Evolutionary conservation across 352 stramenopile species (phyloP).

Genomic region (Phytopythium aichiense): DNA sequence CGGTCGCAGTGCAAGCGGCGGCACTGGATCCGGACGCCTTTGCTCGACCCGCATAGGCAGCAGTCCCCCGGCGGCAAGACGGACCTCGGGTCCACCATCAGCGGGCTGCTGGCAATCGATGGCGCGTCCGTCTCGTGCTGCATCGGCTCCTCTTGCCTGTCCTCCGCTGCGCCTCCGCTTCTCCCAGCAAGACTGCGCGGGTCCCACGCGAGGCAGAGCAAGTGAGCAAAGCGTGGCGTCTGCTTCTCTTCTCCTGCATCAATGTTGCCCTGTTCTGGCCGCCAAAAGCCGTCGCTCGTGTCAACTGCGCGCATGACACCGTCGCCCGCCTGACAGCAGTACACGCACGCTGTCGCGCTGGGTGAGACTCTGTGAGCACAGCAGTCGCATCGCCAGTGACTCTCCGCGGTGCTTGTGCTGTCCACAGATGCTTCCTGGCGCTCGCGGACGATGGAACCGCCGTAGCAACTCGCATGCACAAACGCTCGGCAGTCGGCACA

Average conservation of each 20-base stretch:
- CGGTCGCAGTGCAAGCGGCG: slow-evolving; percentile 39
- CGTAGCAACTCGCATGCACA: slow-evolving; percentile 38
- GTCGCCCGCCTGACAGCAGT: slow-evolving; percentile 29
- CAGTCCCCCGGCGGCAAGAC: slow-evolving; percentile 22
- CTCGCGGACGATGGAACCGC: neutral
- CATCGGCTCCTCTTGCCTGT: slow-evolving; percentile 4
- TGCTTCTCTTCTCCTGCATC: neutral
- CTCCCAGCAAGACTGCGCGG: slow-evolving; percentile 22
- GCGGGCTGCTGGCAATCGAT: neutral
- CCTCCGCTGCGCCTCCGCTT: neutral
- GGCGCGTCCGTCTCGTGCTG: neutral
- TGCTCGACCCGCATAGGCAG: slow-evolving; percentile 39
- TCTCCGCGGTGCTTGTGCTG: neutral
- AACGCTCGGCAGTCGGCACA: slow-evolving; percentile 26
- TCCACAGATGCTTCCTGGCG: slow-evolving; percentile 2
- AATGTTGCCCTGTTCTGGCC: slow-evolving; percentile 5
- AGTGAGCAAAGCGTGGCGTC: slow-evolving; percentile 26
- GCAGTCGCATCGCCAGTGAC: slow-evolving; percentile 39
- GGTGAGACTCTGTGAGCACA: slow-evolving; percentile 21
- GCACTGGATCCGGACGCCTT: slow-evolving; percentile 55
- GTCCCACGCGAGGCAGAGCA: slow-evolving; percentile 51
- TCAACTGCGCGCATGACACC: slow-evolving; percentile 29
- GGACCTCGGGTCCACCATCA: neutral
- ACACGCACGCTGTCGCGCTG: slow-evolving; percentile 24
- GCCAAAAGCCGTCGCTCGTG: slow-evolving; percentile 19